Evolutionary conservation across 208 protist genomes (phyloP), one percentile per base, ranked within the genome.

Genomic region (Acanthamoeba comandoni): DNA sequence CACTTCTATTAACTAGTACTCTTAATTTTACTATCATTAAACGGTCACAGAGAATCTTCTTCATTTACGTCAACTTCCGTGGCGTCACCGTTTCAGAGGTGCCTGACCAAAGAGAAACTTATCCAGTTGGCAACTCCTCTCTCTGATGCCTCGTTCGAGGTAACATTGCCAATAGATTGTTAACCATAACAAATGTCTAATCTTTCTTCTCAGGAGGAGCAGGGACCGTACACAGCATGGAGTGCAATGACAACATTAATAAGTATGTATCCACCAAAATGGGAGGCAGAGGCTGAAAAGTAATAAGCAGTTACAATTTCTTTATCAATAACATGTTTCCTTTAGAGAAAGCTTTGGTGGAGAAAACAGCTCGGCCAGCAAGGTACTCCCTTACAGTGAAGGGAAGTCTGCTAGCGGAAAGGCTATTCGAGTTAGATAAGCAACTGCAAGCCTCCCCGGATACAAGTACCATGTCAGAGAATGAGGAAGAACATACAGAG

Each of bases 281-380:
- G n/a, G n/a, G n/a, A n/a, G n/a, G n/a, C n/a, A n/a, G n/a, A n/a
- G n/a, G n/a, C n/a, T n/a, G n/a, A n/a, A n/a, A n/a, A n/a, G n/a
- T n/a, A n/a, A n/a, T n/a, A n/a, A n/a, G n/a, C n/a, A n/a, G n/a
- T n/a, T 73, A 15, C 12, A 57, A 80, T 80, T 80, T 52, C 9
- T 80, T 53, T 11, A 29, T 80, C 9, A 11, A 19, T 80, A 57
- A 48, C 9, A 48, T 80, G 24, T 80, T 31, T 80, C 12, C 8
- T 52, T 31, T 80, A 80, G 70, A 53, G 70, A 80, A 80, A 52
- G 19, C n/a, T 19, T 24, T 80, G 26, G 70, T 80, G 9, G 31
- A 13, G 13, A 31, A 52, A 22, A 52, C 48, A 80, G 70, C 39
- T 9, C 31, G 31, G 55, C 70, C 70, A 9, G 13, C 13, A 15